Evolutionary conservation across 805 yeast genomes (phyloP).

Genomic region (Candida multigemmis): DNA sequence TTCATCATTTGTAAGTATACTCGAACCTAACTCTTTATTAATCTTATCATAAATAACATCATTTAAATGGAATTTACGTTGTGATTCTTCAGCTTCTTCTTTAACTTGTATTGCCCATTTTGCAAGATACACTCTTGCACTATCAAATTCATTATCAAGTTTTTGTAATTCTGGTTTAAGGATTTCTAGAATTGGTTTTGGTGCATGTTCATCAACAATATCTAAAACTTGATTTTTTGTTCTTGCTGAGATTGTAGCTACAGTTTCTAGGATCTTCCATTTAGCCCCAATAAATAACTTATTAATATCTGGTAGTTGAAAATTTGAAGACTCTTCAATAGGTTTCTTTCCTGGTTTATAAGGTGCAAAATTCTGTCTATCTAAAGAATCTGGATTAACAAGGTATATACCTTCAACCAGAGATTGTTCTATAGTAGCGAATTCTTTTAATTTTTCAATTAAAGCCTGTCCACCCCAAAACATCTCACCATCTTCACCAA

Average conservation of each 20-base stretch:
- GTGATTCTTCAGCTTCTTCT: constrained; percentile 70
- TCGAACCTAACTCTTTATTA: constrained; percentile 53
- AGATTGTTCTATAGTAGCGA: constrained; percentile 62
- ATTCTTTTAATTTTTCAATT: constrained; percentile 40
- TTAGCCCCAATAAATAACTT: constrained; percentile 58
- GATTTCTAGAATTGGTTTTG: constrained; percentile 49
- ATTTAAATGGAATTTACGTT: constrained; percentile 41
- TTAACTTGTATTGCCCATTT: constrained; percentile 96
- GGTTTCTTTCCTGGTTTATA: constrained; percentile 7
- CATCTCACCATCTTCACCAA: constrained; percentile 42
- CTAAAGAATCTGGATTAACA: constrained; percentile 70
- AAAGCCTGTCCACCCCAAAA: constrained; percentile 94
- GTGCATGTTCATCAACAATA: constrained; percentile 56
- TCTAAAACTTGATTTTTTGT: constrained; percentile 48
- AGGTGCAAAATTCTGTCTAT: constrained; percentile 48
- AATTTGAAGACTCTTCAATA: constrained; percentile 2
- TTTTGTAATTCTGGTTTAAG: constrained; percentile 71
- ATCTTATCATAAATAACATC: constrained; percentile 53
- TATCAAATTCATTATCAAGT: constrained; percentile 84
- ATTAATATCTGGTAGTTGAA: constrained; percentile 28
- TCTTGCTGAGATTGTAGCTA: constrained; percentile 63
- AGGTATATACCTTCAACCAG: too few species aligned
- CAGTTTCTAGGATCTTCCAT: constrained; percentile 79
- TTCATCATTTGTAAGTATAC: constrained; percentile 50
- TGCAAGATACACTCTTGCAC: constrained; percentile 85